Evolutionary conservation across 1,284 basidiomycete genomes (phyloP), one percentile per base, ranked within the genome.

Genomic region (Mycena citricolor): DNA sequence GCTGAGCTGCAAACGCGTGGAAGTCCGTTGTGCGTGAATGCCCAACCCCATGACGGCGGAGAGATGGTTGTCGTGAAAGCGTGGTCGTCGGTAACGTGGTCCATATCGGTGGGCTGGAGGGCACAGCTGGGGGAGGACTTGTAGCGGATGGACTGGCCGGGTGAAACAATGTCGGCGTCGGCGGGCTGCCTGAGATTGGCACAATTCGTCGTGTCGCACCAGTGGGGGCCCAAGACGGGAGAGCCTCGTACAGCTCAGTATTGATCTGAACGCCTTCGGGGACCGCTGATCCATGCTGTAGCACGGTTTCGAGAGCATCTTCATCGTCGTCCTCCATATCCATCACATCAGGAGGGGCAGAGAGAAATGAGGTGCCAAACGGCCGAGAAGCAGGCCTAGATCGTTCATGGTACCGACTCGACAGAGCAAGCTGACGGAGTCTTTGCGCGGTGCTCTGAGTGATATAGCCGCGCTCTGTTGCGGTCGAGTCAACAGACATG

Each of bases 261-360:
- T 76, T 77, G 37, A 76, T 54, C 30, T 79, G 75, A 33, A 67
- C 67, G 22, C 80, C 80, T 57, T 84, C 81, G 22, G 69, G 54
- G 4, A 59, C 55, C 4, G 59, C 55, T 7, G 59, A 52, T 21
- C 52, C 53, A 28, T 64, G 61, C 28, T 69, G 65, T 36, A 71
- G 48, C 55, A 70, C 59, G 39, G 59, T 65, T 20, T 67, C 71
- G 46, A 70, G 67, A n/a, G n/a, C n/a, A 24, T 80, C 74, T 20
- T 78, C 76, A 8, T 81, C 79, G n/a, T 81, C 81, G 5, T 83
- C 81, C 13, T 80, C 76, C 48, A 76, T 61, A 8, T 77, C 73
- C 56, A 77, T 66, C 52, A 77, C 75, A 42, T 73, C 71, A 1
- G 73, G 70, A 10, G 71, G 71, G 10, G 69, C 61, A 11, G 69